Conservation (phyloP, 352 stramenopile species). For the Thraustochytrium striatum region DNA sequence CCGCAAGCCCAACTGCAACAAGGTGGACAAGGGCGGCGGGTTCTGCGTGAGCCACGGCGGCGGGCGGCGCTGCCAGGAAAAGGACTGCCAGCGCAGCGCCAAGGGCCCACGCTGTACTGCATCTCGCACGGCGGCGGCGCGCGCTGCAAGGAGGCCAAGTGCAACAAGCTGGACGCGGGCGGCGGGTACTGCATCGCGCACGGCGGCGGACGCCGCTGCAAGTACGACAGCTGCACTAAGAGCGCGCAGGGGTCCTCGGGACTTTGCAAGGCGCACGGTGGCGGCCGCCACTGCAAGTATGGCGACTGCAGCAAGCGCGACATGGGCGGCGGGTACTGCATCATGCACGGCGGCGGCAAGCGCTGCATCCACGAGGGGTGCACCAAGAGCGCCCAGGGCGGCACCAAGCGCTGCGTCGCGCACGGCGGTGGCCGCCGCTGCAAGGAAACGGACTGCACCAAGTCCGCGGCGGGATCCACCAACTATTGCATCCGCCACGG, state of each 20-base stretch:
- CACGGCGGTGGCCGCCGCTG: conserved; percentile 71
- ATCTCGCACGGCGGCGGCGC: not conserved
- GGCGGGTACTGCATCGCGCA: too few species aligned
- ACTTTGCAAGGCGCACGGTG: conserved; percentile 45
- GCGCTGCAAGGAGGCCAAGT: not conserved
- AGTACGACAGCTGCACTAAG: conserved; percentile 55
- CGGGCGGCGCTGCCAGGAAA: conserved; percentile 53
- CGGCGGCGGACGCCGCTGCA: conserved; percentile 72
- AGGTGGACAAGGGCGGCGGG: conserved; percentile 61
- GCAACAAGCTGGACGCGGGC: conserved; percentile 5
- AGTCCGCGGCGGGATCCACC: conserved; percentile 63
- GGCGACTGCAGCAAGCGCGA: conserved; percentile 24
- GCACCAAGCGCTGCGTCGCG: conserved; percentile 68
- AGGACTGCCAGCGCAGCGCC: conserved; percentile 67
- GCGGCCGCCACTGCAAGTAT: conserved; percentile 53
- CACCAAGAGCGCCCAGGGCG: conserved; percentile 73
- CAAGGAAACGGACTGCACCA: conserved; percentile 65
- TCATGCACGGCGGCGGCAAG: conserved; percentile 58
- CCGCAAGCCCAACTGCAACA: conserved; percentile 64
- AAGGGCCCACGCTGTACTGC: conserved; percentile 35
- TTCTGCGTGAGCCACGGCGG: not conserved
- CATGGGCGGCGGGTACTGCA: not conserved
- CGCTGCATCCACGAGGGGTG: conserved; percentile 67
- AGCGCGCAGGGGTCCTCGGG: conserved; percentile 64
- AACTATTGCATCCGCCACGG: conserved; percentile 21